Percentiles rank a stretch among this genome's conserved stretches.
These are phyloP conservation scores for Pleurotus ostreatus DNA, from an alignment of 768 basidiomycete genomes.

Conservation along the genomic window DNA sequence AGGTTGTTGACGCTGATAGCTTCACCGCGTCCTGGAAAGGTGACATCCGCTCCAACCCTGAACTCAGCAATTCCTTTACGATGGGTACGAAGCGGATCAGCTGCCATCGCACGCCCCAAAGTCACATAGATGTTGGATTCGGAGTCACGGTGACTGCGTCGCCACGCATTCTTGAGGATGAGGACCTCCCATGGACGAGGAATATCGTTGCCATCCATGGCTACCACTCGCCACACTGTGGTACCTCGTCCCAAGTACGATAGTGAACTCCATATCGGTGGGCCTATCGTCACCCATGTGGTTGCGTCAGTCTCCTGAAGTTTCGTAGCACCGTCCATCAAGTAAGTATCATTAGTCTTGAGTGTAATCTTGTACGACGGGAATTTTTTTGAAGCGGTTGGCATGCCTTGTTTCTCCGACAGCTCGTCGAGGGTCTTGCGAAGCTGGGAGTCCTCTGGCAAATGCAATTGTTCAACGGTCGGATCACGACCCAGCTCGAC, in stretches of 20 bases:
- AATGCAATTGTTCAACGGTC: no score
- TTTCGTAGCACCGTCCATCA: not conserved
- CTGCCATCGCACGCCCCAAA: constrained; percentile 5
- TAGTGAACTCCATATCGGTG: constrained; percentile 15
- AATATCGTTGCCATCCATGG: not conserved
- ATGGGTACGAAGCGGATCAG: no score
- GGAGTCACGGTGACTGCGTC: constrained; percentile 11
- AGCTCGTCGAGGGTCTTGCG: no score
- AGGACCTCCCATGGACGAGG: constrained; percentile 3
- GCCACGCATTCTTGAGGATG: constrained; percentile 15
- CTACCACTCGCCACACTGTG: constrained; percentile 12
- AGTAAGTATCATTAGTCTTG: not conserved
- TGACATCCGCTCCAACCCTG: constrained; percentile 13
- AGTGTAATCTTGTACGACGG: not conserved
- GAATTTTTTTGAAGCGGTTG: no score
- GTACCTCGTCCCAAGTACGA: constrained; percentile 15
- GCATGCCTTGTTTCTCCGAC: no score
- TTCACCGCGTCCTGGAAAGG: constrained; percentile 6
- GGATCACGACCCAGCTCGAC: no score
- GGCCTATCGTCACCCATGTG: constrained; percentile 15
- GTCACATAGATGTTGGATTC: constrained; percentile 15
- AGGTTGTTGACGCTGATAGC: constrained; percentile 10
- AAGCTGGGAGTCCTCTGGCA: no score
- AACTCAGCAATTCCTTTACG: constrained; percentile 14
- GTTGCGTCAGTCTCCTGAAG: constrained; percentile 2